phyloP scores from a whole-genome alignment of 2,329 filamentous ascomycete genomes.

The Aureobasidium melanogenum region DNA sequence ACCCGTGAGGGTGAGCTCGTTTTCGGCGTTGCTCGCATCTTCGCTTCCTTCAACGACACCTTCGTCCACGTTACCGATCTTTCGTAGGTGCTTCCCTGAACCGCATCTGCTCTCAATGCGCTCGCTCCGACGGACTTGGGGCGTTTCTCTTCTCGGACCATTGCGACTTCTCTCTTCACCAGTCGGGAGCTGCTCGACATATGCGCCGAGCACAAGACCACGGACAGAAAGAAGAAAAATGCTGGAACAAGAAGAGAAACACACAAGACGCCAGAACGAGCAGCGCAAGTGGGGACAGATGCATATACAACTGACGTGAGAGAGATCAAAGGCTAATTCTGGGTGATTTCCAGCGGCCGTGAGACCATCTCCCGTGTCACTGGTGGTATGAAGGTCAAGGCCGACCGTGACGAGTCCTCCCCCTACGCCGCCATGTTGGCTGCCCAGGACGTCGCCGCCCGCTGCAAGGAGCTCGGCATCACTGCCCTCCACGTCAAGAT shows the following conservation, averaged over 20 bases:
- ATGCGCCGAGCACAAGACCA: background rate
- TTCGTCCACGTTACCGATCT: constrained; percentile 99
- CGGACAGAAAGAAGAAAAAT: background rate
- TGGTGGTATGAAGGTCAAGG: constrained; percentile 99
- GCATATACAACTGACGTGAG: background rate
- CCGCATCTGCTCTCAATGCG: background rate
- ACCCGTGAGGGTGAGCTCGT: constrained; percentile 96
- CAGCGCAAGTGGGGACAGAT: background rate
- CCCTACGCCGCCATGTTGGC: constrained; percentile 99
- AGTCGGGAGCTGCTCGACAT: background rate
- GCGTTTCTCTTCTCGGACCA: background rate
- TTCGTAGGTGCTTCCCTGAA: constrained; percentile 30
- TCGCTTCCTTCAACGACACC: constrained; percentile 63
- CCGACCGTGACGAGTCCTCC: constrained; percentile 98
- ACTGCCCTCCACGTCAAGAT: constrained; percentile 99
- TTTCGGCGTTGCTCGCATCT: constrained; percentile 96
- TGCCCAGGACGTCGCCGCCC: constrained; percentile 81
- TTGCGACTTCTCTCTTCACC: background rate
- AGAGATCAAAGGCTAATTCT: constrained; percentile 47
- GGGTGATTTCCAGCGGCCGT: constrained; percentile 77
- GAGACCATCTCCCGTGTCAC: constrained; percentile 99
- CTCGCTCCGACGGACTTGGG: background rate
- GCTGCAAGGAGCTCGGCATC: constrained; percentile 79
- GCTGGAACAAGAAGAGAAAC: background rate
- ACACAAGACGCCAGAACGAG: background rate